Conservation (phyloP, 495 filamentous ascomycete species). For the Tuber umbilicatum region DNA sequence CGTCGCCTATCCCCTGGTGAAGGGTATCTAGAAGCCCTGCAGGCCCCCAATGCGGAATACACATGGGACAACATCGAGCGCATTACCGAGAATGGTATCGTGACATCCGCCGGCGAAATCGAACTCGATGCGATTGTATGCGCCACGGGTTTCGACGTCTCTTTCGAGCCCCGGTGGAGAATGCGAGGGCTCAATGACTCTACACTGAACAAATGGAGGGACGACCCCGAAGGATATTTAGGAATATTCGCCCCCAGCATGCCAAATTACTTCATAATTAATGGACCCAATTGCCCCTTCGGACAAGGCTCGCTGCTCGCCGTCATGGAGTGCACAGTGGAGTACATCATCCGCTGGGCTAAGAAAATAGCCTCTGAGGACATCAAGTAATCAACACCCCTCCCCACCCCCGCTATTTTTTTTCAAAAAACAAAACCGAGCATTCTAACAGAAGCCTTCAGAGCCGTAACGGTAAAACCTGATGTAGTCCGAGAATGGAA, state of each 20-base stretch:
- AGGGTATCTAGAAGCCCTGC: conserved; percentile 50
- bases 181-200: conserved; percentile 44
- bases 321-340: conserved; percentile 49
- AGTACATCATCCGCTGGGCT: conserved; percentile 48
- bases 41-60: conserved; percentile 47
- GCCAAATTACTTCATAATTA: conserved; percentile 51
- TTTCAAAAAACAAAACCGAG: background rate
- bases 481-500: conserved; percentile 46
- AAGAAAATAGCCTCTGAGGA: conserved; percentile 48
- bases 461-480: conserved; percentile 44
- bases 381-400: conserved; percentile 42
- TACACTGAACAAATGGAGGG: conserved; percentile 43
- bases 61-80: conserved; percentile 45
- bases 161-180: conserved; percentile 44
- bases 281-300: conserved; percentile 53
- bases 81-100: conserved; percentile 49
- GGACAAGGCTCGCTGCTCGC: conserved; percentile 52
- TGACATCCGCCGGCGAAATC: conserved; percentile 49
- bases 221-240: conserved; percentile 44
- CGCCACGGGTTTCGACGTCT: conserved; percentile 50
- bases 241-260: conserved; percentile 43
- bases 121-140: conserved; percentile 50
- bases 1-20: conserved; percentile 51
- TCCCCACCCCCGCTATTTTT: background rate
- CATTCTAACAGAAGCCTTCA: conserved; percentile 7